A percentile compares a stretch with the other conserved stretches of the same genome.
Evolutionary conservation across 768 basidiomycete species (phyloP).

Genomic region (Boletus sp.): DNA sequence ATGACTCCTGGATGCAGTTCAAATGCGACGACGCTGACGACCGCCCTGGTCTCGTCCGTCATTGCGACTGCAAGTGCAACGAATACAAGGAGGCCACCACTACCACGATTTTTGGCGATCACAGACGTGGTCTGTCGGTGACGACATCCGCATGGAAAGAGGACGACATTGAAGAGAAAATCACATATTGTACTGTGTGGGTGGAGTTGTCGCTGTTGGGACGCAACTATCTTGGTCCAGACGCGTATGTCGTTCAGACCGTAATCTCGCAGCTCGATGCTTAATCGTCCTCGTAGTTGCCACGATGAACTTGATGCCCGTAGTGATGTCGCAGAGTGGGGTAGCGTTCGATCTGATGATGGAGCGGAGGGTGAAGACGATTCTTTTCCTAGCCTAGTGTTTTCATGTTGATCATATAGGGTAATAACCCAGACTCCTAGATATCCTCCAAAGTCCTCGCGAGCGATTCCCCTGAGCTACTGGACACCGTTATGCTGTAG

Average conservation of each 20-base stretch:
- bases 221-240: background rate
- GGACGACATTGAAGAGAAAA: background rate
- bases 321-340: too few species aligned
- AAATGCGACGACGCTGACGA: background rate
- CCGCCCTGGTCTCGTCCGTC: background rate
- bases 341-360: too few species aligned
- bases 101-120: background rate
- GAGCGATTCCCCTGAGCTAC: too few species aligned
- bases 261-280: too few species aligned
- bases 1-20: background rate
- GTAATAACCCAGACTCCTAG: too few species aligned
- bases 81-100: background rate
- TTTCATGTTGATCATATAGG: too few species aligned
- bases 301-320: too few species aligned
- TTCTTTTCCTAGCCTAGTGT: too few species aligned
- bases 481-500: too few species aligned
- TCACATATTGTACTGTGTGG: background rate
- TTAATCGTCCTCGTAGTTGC: too few species aligned
- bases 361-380: too few species aligned
- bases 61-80: background rate
- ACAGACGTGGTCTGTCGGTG: background rate
- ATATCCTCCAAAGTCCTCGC: too few species aligned
- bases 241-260: background rate
- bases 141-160: background rate
- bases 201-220: background rate